Evolutionary conservation across 495 filamentous ascomycete genomes (phyloP), one percentile per base, ranked within the genome.

Genomic region (Penicillium pancosmium): DNA sequence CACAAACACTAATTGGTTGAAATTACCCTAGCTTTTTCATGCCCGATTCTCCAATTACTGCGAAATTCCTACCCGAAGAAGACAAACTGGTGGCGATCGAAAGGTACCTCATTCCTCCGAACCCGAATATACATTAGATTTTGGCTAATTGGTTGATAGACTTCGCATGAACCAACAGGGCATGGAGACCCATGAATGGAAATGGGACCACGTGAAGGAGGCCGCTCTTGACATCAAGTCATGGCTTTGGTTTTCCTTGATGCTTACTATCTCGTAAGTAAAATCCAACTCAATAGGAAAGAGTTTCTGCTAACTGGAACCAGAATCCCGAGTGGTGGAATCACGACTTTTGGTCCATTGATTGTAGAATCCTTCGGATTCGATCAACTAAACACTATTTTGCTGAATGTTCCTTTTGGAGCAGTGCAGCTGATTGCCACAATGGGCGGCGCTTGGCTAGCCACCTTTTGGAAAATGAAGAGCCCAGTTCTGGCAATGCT

Each of bases 131-230:
- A n/a, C 1, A 6, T 1, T 18, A 40, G 27, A n/a, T 18, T 4
- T 5, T 15, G 13, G 21, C 57, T 64, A 15, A 63, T 50, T 41
- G 7, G 31, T n/a, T 10, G 31, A 4, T 23, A 76, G 81, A 59
- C 74, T 86, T n/a, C 78, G 83, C n/a, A 82, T 81, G 77, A 87
- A 87, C 54, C 84, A 87, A 56, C 83, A 84, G 73, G 84, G 84
- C 34, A 75, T 86, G 9, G 73, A 81, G 31, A 84, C 75, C 13
- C 75, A 82, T 36, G 73, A 80, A 41, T 87, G 83, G 83, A 82
- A 82, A 65, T 86, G 82, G 80, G 80, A 84, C 18, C 84, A 87
- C 62, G 83, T 88, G 0, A 74, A 73, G 47, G 87, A 90, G 62
- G 81, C 83, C 15, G 73, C 82, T 27, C 64, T 82, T 18, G 87